Base-by-base conservation (phyloP, 768 basidiomycete genomes). In the Serendipita indica region DNA sequence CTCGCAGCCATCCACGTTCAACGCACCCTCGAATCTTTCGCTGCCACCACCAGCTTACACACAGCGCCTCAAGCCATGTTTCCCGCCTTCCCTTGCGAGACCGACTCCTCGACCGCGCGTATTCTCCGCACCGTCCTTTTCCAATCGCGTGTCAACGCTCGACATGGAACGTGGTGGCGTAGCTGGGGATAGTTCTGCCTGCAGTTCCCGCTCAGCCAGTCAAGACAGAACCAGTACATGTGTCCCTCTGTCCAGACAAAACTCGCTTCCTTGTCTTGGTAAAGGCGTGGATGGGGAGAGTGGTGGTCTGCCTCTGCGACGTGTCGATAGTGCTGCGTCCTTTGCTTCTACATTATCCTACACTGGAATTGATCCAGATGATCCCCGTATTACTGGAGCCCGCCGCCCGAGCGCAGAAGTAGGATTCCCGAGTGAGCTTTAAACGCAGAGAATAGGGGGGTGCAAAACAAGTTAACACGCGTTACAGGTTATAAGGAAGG, bases 101-200 rank as follows among this genome's bases (percentile, higher is more conserved):
- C n/a, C n/a, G n/a, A n/a, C n/a, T n/a, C n/a, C n/a, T 32, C 49
- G 49, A 7, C 49, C 49, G 6, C 20, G 49, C 7, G 49, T 54
- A 10, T 54, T 54, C 30, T 54, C 49, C n/a, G 49, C 49, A 22
- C 49, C 49, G n/a, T 54, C 49, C 20, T 54, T 54, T 54, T n/a
- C 16, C 10, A 30, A 54, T 5, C 49, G 49, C 3, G 22, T 54
- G 7, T 27, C 49, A 28, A 54, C 49, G 5, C 3, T 10, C 7
- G 49, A 54, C 6, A 28, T 54, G 3, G 49, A 54, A 30, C 7
- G 30, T 6, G 49, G 49, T 7, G 20, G 22, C 30, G 18, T 30
- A 16, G 22, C 16, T 54, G 7, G 49, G 20, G n/a, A 25, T 4
- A 4, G 6, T 25, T 6, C 20, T 54, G 49, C 49, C 16, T 25